A percentile compares a stretch with the other conserved stretches of the same genome.
phyloP scores from a whole-genome alignment of 495 filamentous ascomycete genomes.

The Aspergillus incahuasiensis region DNA sequence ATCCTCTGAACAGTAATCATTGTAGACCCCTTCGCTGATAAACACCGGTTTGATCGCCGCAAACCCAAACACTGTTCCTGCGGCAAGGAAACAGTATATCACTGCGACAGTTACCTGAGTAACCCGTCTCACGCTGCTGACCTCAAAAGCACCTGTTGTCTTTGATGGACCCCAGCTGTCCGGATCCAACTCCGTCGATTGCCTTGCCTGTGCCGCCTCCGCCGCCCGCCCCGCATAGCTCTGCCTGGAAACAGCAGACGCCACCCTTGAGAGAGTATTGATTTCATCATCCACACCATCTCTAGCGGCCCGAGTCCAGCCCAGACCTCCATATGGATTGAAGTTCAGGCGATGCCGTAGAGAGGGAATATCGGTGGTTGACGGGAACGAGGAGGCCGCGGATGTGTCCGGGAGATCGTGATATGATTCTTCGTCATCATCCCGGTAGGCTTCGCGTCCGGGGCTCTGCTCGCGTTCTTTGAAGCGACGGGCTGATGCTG shows the following conservation, averaged over 20 bases:
- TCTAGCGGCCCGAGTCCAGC: slow-evolving; percentile 32
- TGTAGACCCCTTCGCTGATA: slow-evolving; percentile 70
- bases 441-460: slow-evolving; percentile 16
- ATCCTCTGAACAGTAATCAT: slow-evolving; percentile 54
- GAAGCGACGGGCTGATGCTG: slow-evolving; percentile 29
- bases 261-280: slow-evolving; percentile 19
- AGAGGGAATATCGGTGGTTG: slow-evolving; percentile 25
- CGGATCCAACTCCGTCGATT: slow-evolving; percentile 7
- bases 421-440: slow-evolving; percentile 27
- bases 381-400: slow-evolving; percentile 41
- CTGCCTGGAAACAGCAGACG: slow-evolving; percentile 25
- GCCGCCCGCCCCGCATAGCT: slow-evolving; percentile 8
- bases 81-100: slow-evolving; percentile 75
- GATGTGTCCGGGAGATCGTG: slow-evolving; percentile 35
- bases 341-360: slow-evolving; percentile 36
- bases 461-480: slow-evolving; percentile 14
- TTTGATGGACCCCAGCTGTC: slow-evolving; percentile 18
- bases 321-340: slow-evolving; percentile 42
- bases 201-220: slow-evolving; percentile 1
- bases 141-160: slow-evolving; percentile 65
- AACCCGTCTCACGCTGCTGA: slow-evolving; percentile 58
- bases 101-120: slow-evolving; percentile 53
- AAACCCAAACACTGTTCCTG: slow-evolving; percentile 74
- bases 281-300: slow-evolving; percentile 30
- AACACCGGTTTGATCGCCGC: slow-evolving; percentile 81